Evolutionary conservation across 2,329 filamentous ascomycete genomes (phyloP).

Genomic region (Aspergillus sclerotialis): DNA sequence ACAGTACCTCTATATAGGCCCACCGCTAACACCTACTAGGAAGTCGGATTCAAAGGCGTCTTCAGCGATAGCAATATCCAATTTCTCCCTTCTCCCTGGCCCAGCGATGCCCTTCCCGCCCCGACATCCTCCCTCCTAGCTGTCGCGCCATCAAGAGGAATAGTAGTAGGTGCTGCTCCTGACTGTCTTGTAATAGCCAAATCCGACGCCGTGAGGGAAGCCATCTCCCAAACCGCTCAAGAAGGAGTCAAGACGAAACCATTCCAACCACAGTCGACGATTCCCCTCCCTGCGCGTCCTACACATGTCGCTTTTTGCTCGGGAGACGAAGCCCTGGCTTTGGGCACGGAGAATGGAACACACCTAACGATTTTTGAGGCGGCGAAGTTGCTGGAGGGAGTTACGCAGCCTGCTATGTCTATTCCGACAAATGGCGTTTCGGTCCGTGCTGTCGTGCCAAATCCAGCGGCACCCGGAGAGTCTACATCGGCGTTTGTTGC

Average conservation of each 20-base stretch:
- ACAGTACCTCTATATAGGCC: constrained; percentile 1
- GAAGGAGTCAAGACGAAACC: constrained; percentile 57
- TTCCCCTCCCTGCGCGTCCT: constrained; percentile 66
- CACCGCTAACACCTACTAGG: constrained; percentile 34
- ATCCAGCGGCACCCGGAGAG: constrained; percentile 59
- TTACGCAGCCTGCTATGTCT: constrained; percentile 63
- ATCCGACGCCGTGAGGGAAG: constrained; percentile 70
- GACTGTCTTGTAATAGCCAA: constrained; percentile 68
- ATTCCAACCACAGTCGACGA: constrained; percentile 66
- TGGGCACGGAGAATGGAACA: constrained; percentile 74
- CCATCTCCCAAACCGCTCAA: constrained; percentile 57
- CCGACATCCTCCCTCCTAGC: constrained; percentile 76
- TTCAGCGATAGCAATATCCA: constrained; percentile 76
- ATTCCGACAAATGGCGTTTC: constrained; percentile 68
- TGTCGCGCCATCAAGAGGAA: constrained; percentile 69
- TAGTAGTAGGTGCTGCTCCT: constrained; percentile 82
- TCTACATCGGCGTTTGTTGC: constrained; percentile 61
- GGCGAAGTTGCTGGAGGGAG: constrained; percentile 58
- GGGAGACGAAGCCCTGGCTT: constrained; percentile 76
- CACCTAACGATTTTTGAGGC: constrained; percentile 80
- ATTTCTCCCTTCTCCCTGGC: constrained; percentile 71
- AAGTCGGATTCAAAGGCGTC: constrained; percentile 73
- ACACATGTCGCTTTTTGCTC: constrained; percentile 87
- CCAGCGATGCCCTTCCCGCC: constrained; percentile 59
- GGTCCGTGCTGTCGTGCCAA: constrained; percentile 69